These are phyloP conservation scores for Syncephalastrum monosporum DNA, from an alignment of 371 early-diverging fungal genomes.

Conservation along the genomic window DNA sequence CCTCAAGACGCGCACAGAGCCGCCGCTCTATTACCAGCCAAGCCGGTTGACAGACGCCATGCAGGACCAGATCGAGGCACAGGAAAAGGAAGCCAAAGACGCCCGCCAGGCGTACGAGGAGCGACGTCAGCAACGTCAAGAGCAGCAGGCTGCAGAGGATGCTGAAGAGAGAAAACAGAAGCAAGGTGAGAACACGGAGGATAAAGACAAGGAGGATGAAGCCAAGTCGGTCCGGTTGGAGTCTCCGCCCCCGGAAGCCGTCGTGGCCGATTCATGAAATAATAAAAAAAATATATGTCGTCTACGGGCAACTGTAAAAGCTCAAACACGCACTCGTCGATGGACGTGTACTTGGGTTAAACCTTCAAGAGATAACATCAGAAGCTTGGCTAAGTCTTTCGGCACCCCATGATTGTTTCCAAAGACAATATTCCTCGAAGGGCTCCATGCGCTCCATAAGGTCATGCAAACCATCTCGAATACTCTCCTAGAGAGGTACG, in stretches of 20 bases:
- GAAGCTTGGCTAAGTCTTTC: too few species aligned
- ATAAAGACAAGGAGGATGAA: conserved; percentile 1
- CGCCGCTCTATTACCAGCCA: conserved; percentile 52
- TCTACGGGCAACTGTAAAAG: too few species aligned
- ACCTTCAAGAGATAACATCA: too few species aligned
- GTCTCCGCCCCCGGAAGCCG: conserved; percentile 8
- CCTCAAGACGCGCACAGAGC: conserved; percentile 44
- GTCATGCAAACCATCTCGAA: too few species aligned
- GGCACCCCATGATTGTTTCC: too few species aligned
- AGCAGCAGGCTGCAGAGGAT: conserved; percentile 14
- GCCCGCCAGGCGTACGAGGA: conserved; percentile 25
- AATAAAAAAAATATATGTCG: too few species aligned
- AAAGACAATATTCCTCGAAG: too few species aligned
- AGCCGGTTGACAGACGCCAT: conserved; percentile 36
- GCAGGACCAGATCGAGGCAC: conserved; percentile 19
- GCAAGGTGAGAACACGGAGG: neutral
- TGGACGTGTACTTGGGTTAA: too few species aligned
- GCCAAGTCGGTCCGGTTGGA: conserved; percentile 7
- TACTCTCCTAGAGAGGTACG: too few species aligned
- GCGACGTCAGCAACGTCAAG: conserved; percentile 13
- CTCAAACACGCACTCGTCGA: too few species aligned
- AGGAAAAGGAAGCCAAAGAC: conserved; percentile 22
- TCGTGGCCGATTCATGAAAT: conserved; percentile 12
- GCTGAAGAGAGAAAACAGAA: conserved; percentile 3
- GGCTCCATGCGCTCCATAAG: too few species aligned